Percentiles rank a stretch among this genome's conserved stretches.
phyloP scores from a whole-genome alignment of 768 basidiomycete genomes.

The Tylopilus vinaceipallidus region DNA sequence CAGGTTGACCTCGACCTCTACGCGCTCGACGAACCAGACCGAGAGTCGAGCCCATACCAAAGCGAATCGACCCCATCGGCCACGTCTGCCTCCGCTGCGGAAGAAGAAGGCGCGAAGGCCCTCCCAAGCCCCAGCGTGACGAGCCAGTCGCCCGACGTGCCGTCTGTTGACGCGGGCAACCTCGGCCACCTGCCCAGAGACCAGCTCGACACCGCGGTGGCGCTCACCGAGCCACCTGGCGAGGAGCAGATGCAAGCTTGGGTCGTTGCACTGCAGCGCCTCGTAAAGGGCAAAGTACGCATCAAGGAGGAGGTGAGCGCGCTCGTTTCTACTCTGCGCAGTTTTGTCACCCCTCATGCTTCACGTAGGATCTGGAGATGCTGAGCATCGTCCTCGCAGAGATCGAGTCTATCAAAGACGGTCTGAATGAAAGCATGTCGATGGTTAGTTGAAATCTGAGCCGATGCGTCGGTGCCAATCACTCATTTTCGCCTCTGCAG shows the following conservation, averaged over 20 bases:
- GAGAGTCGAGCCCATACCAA: not conserved
- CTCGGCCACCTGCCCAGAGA: not conserved
- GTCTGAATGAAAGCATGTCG: constrained; percentile 2
- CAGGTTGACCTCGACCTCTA: constrained; percentile 17
- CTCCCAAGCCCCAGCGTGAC: constrained; percentile 20
- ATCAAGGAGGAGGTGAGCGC: constrained; percentile 22
- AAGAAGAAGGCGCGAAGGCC: constrained; percentile 1
- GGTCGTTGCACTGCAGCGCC: constrained; percentile 28
- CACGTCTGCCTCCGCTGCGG: constrained; percentile 1
- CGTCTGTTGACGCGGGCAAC: not conserved
- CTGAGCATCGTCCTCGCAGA: constrained; percentile 30
- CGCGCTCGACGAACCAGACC: not conserved
- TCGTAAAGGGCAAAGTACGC: constrained; percentile 28
- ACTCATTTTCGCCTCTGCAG: constrained; percentile 10
- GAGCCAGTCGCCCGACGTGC: constrained; percentile 15
- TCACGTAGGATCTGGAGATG: constrained; percentile 22
- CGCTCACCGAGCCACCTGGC: too few species aligned
- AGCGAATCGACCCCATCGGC: constrained; percentile 5
- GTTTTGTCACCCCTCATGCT: not conserved
- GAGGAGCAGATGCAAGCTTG: constrained; percentile 17
- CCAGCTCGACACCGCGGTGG: not conserved
- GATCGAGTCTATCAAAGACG: constrained; percentile 26
- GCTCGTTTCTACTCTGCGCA: not conserved
- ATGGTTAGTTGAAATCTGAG: constrained; percentile 22
- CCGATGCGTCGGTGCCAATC: not conserved